Conservation (phyloP, 2,329 filamentous ascomycete genomes). For the Ophiosphaerella herpotricha region DNA sequence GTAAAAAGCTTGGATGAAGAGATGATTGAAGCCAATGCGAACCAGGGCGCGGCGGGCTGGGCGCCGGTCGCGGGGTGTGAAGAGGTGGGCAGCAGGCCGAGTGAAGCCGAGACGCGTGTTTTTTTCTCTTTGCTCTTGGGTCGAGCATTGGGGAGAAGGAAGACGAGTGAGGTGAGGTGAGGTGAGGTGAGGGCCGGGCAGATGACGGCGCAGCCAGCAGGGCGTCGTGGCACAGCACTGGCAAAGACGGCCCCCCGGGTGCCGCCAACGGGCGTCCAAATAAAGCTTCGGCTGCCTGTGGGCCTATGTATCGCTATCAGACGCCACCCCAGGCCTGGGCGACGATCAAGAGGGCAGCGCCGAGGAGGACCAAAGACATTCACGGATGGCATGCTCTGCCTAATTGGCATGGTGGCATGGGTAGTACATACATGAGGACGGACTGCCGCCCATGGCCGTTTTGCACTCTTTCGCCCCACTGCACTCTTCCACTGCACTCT, state of each 20-base stretch:
- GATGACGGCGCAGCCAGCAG: neutral
- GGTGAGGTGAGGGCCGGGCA: neutral
- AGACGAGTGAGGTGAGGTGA: too few relatives aligned
- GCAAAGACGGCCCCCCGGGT: conserved; percentile 20
- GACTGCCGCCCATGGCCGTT: conserved; percentile 21
- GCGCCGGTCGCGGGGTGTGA: conserved; percentile 11
- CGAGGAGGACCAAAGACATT: conserved; percentile 35
- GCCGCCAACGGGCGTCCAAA: conserved; percentile 40
- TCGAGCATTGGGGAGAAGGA: too few relatives aligned
- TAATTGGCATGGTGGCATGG: conserved; percentile 10
- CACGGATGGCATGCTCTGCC: conserved; percentile 23
- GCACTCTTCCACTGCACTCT: neutral
- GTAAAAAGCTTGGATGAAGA: conserved; percentile 32
- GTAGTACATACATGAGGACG: conserved; percentile 28
- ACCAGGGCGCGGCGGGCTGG: conserved; percentile 23
- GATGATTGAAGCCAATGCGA: conserved; percentile 22
- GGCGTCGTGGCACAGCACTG: too few relatives aligned
- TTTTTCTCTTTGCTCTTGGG: too few relatives aligned
- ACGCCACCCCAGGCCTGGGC: conserved; percentile 44
- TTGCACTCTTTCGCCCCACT: conserved; percentile 19
- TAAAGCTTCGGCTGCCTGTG: conserved; percentile 45
- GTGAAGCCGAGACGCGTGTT: too few relatives aligned
- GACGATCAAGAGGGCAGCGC: conserved; percentile 41
- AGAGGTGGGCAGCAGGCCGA: neutral
- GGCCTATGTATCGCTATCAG: conserved; percentile 41